Base-by-base conservation (phyloP, 2,329 filamentous ascomycete species). In the Aspergillus fijiensis region DNA sequence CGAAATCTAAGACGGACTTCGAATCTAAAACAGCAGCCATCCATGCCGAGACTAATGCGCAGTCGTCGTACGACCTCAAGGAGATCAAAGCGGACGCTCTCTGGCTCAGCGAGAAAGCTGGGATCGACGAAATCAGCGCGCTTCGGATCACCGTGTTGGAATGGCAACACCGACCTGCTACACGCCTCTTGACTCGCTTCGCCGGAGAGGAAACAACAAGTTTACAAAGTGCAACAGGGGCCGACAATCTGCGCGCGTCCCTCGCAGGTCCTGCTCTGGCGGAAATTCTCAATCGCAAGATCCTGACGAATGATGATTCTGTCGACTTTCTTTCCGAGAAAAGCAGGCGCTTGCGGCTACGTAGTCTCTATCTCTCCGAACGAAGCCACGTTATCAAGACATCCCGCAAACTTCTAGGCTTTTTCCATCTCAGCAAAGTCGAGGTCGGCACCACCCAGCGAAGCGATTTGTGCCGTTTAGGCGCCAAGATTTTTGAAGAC, bases 21-120 rank as follows among this genome's bases (percentile, higher is more conserved):
- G 90, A 96, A 62, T 90, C 90, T 21, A 92, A 89, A 76, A 96
- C 91, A 0, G 90, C 92, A 23, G 90, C 92, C 5, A 96, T 97
- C 62, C 89, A 96, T 73, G 86, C 92, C 52, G 86, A 91, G 1
- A 87, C 89, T 19, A 85, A 85, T 5, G 80, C 85, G 12, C 86
- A 85, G 68, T 84, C 85, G 47, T 85, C 85, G 59, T 91, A 89
- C 72, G 86, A 93, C 70, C 81, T 96, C 66, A 87, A 89, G 45
- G 81, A 89, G 70, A 86, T 98, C 73, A 96, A 96, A 78, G 85
- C 86, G 51, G 93, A 98, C 79, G 85, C 92, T 35, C 74, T 89
- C 66, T 98, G 93, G 92, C 80, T 99, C 63, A 93, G 91, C 76
- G 86, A 89, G 69, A 86, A 89, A 70, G 86, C 88, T 54, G 83